Evolutionary conservation across 257 asterid species (phyloP), one percentile per base, ranked within the genome.

Genomic region (Scutellaria galericulata): DNA sequence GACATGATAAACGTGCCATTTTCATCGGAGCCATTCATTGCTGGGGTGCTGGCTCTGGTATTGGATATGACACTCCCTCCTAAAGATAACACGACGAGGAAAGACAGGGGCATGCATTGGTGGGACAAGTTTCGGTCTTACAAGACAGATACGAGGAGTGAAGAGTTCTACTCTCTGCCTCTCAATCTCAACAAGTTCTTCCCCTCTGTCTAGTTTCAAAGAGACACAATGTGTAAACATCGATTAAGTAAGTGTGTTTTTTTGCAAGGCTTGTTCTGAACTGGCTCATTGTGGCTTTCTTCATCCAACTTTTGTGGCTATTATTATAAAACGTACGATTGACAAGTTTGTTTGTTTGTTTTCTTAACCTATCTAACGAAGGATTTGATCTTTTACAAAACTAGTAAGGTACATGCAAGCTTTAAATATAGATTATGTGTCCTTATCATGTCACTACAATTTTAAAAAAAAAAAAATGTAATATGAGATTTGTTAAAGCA

Each of bases 41-140:
- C 88, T 11, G 98, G 97, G 4, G 61, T 84, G 5, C 18, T 91
- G 80, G 98, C 94, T 0, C 68, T 89, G 57, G 48, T 88, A 52
- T 73, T 95, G 78, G 99, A 95, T 63, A 72, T 69, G 53, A 86
- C 95, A 0, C 55, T 95, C 79, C 90, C 87, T 5, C 87, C 87
- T 2, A 92, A 92, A 71, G 96, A 88, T 79, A 69, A 48, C 22
- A 37, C 88, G 35, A 74, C 85, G 41, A 79, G 87, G 81, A 95
- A 88, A 75, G 98, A 95, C 22, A 86, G 98, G 47, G 99, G 99
- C 24, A 75, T 88, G 97, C 93, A 85, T 4, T 95, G 98, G 98
- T 95, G 98, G 99, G 92, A 85, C 62, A 95, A 76, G 76, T 92
- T 91, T 82, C 71, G 83, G 59, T 88, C 93, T 41, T 90, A 72